Conservation (phyloP, 2,329 filamentous ascomycete genomes). For the Emergomyces pasteurianus region DNA sequence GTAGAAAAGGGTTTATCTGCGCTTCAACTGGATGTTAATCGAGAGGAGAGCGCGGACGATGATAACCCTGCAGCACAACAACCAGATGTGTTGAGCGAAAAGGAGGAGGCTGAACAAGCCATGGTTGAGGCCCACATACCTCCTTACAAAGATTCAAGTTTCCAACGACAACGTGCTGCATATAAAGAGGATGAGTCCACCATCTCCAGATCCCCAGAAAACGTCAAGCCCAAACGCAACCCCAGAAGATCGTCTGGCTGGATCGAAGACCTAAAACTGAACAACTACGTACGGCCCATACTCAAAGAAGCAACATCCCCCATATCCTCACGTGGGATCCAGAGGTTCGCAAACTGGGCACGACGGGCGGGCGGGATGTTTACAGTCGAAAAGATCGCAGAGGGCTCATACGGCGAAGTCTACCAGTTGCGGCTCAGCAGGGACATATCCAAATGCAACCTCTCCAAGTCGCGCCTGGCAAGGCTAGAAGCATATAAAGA, state of each 20-base stretch:
- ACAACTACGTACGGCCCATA: constrained; percentile 26
- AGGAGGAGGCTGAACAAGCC: not conserved
- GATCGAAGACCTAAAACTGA: constrained; percentile 22
- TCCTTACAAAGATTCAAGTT: not conserved
- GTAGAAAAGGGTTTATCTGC: not conserved
- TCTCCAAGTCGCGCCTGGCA: constrained; percentile 26
- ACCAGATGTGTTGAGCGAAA: not conserved
- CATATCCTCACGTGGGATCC: constrained; percentile 24
- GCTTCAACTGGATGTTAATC: not conserved
- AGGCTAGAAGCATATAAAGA: constrained; percentile 29
- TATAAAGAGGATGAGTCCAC: not conserved
- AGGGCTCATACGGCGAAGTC: constrained; percentile 56
- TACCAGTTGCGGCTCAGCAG: constrained; percentile 42
- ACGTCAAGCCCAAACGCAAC: constrained; percentile 13
- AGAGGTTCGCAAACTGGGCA: constrained; percentile 30
- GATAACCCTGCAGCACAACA: not conserved
- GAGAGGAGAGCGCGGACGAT: not conserved
- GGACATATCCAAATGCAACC: constrained; percentile 21
- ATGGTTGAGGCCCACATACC: constrained; percentile 1
- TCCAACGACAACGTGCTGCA: not conserved
- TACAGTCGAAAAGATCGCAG: constrained; percentile 48
- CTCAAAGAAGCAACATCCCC: constrained; percentile 27
- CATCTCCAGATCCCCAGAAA: not conserved
- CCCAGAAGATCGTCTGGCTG: constrained; percentile 22
- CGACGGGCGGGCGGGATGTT: constrained; percentile 26